Conservation (phyloP, 805 yeast species). For the Wickerhamiella kazuoi region DNA sequence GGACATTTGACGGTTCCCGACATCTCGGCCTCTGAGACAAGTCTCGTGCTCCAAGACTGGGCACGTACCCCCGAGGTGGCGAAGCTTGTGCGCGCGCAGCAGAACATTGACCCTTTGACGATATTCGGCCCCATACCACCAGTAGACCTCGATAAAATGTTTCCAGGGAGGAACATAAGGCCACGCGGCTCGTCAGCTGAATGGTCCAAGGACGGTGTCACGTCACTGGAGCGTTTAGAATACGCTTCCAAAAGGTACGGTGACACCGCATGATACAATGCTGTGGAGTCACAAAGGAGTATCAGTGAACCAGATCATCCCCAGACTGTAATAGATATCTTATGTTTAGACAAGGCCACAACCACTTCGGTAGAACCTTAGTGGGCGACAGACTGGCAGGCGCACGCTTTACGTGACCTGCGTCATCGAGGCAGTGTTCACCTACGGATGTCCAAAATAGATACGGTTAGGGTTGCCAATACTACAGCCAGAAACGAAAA, state of each 20-base stretch:
- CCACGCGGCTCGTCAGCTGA: slow-evolving; percentile 37
- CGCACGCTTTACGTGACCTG: no score
- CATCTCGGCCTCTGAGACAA: slow-evolving; percentile 35
- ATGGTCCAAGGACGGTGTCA: slow-evolving; percentile 32
- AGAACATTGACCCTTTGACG: slow-evolving; percentile 39
- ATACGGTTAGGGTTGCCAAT: no score
- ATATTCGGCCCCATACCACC: slow-evolving; percentile 65
- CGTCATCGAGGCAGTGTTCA: no score
- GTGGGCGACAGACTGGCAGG: no score
- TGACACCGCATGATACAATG: no score
- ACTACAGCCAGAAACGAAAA: no score
- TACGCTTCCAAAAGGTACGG: slow-evolving; percentile 34
- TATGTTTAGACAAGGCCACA: no score
- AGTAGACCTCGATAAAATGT: slow-evolving; percentile 51
- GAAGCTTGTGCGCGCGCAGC: slow-evolving; percentile 30
- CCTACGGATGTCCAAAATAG: no score
- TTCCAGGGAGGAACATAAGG: slow-evolving; percentile 31
- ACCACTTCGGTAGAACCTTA: no score
- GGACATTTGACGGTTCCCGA: slow-evolving; percentile 19
- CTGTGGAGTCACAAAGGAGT: no score
- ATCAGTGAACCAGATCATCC: no score
- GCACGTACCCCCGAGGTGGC: slow-evolving; percentile 42
- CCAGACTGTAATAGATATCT: no score
- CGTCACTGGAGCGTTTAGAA: slow-evolving; percentile 29
- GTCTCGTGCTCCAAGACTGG: slow-evolving; percentile 37